phyloP scores from a whole-genome alignment of 1,284 basidiomycete species.

The Phlebopus sp. region DNA sequence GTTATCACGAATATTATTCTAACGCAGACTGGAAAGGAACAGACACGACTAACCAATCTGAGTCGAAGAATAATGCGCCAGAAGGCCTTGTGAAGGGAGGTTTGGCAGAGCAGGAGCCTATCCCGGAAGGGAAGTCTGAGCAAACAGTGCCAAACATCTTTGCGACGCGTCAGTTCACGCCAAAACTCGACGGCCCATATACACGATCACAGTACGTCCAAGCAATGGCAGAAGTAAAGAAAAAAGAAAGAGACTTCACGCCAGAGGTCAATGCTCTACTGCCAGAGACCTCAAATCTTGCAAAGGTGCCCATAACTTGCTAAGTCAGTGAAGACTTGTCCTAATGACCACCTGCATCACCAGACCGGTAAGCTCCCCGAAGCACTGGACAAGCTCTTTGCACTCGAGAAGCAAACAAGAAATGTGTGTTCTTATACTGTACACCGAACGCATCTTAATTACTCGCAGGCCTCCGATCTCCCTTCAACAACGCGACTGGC shows the following conservation, averaged over 20 bases:
- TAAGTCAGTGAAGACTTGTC: not conserved
- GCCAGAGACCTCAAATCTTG: constrained; percentile 51
- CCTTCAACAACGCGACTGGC: constrained; percentile 87
- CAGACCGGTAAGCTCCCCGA: constrained; percentile 79
- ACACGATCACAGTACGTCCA: constrained; percentile 34
- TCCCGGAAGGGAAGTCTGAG: constrained; percentile 17
- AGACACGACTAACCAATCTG: constrained; percentile 11
- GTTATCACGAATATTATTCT: constrained; percentile 38
- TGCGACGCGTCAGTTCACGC: constrained; percentile 68
- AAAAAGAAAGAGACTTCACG: constrained; percentile 76
- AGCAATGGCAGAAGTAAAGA: constrained; percentile 74
- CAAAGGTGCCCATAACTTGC: constrained; percentile 43
- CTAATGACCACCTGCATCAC: not conserved
- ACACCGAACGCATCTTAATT: constrained; percentile 10
- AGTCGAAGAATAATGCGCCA: not conserved
- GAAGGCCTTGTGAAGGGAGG: not conserved
- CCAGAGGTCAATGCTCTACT: constrained; percentile 65
- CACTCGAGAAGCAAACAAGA: constrained; percentile 93
- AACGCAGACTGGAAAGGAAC: constrained; percentile 27
- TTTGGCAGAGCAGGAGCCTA: constrained; percentile 21
- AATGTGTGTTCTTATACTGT: constrained; percentile 59
- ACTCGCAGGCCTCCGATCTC: constrained; percentile 84
- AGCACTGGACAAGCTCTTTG: constrained; percentile 86
- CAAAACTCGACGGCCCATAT: constrained; percentile 34
- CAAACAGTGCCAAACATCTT: constrained; percentile 42